Evolutionary conservation across 257 asterid species (phyloP).

Genomic region (Echites panduratus): DNA sequence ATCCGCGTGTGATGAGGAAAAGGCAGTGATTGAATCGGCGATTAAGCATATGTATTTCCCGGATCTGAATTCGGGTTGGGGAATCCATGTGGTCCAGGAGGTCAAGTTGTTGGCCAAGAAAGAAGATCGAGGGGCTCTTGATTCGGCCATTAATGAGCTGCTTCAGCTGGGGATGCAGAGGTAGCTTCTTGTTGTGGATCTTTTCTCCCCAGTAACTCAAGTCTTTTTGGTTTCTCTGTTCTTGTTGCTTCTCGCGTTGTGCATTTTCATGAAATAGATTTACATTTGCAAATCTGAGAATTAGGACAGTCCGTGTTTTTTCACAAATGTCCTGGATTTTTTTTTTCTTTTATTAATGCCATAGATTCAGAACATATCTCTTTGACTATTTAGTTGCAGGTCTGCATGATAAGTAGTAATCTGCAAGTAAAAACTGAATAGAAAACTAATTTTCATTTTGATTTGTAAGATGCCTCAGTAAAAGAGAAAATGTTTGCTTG

Average conservation of each 20-base stretch:
- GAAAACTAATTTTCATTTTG: neutral
- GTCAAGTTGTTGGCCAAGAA: constrained; percentile 69
- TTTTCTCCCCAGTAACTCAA: neutral
- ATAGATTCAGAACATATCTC: neutral
- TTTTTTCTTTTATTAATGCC: too few relatives aligned
- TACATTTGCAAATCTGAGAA: neutral
- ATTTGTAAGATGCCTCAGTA: neutral
- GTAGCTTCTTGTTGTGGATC: constrained; percentile 29
- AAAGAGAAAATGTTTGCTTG: neutral
- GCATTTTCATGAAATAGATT: neutral
- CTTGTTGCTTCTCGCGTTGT: neutral
- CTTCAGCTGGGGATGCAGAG: constrained; percentile 78
- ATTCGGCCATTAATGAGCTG: constrained; percentile 70
- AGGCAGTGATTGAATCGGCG: constrained; percentile 45
- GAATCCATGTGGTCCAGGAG: constrained; percentile 92
- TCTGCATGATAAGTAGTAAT: neutral
- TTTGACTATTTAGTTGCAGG: neutral
- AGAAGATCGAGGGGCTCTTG: constrained; percentile 55
- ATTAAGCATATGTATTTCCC: constrained; percentile 82
- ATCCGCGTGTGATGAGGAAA: constrained; percentile 50
- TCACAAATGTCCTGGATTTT: neutral
- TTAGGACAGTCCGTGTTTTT: neutral
- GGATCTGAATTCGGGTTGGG: constrained; percentile 94
- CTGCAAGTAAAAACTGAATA: neutral
- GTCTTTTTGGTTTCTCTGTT: neutral